Percentiles rank a stretch among this genome's conserved stretches.
Evolutionary conservation across 2,329 filamentous ascomycete genomes (phyloP).

Genomic region (Trichoderma breve): DNA sequence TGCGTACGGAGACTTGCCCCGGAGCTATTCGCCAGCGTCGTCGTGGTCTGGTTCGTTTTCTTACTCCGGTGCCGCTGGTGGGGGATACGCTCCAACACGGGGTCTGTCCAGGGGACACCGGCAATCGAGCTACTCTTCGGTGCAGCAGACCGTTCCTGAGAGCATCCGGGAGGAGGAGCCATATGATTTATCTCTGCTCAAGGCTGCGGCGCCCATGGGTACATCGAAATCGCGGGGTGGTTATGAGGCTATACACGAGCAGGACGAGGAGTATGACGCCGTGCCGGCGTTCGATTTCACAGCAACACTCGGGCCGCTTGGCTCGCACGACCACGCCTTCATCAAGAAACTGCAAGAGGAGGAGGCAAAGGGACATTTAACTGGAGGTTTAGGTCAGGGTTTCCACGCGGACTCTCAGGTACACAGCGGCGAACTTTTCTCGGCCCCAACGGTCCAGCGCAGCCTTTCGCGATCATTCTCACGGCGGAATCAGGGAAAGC

Average conservation of each 20-base stretch:
- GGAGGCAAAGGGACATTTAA: conserved; percentile 55
- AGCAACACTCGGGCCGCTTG: conserved; percentile 45
- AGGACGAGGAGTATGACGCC: conserved; percentile 29
- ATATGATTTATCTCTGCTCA: conserved; percentile 44
- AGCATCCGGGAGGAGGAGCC: conserved; percentile 39
- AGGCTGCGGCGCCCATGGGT: conserved; percentile 41
- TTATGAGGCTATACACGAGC: conserved; percentile 34
- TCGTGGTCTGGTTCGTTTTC: conserved; percentile 32
- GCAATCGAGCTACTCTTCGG: conserved; percentile 28
- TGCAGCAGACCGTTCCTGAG: conserved; percentile 29
- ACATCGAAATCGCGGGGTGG: conserved; percentile 24
- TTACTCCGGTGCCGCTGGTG: conserved; percentile 23
- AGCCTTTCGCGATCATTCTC: conserved; percentile 44
- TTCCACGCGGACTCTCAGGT: conserved; percentile 49
- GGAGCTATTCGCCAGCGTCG: conserved; percentile 24
- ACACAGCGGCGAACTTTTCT: conserved; percentile 50
- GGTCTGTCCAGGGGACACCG: conserved; percentile 28
- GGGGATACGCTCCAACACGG: conserved; percentile 30
- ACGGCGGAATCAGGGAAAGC: conserved; percentile 29
- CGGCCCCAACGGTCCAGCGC: conserved; percentile 35
- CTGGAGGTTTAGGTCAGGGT: conserved; percentile 57
- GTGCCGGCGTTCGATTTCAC: conserved; percentile 45
- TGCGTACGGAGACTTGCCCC: conserved; percentile 19
- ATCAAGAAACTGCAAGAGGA: conserved; percentile 47
- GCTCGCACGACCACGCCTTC: conserved; percentile 45